Evolutionary conservation across 2,329 filamentous ascomycete species (phyloP), one percentile per base, ranked within the genome.

Genomic region (Ascochyta fabae): DNA sequence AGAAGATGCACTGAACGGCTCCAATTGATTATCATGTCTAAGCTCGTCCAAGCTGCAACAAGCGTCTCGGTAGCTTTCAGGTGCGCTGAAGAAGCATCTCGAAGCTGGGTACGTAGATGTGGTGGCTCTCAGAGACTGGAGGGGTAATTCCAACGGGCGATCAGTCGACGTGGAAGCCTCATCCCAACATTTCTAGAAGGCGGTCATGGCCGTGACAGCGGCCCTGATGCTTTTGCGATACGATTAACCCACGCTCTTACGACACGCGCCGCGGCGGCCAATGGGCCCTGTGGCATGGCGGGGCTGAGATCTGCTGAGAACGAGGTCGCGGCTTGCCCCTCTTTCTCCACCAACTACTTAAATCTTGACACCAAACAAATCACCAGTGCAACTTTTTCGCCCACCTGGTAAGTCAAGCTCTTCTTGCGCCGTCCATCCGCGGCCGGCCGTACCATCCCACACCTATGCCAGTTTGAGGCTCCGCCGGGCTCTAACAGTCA

Each of bases 321-420:
- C 61, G 48, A 49, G 41, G 45, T 48, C 45, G 57, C 62, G 54
- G 59, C 58, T 8, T 65, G 63, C 66, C 61, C 65, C 63, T 67
- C 62, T 36, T 35, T 62, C 57, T 51, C 19, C 59, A 52, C 48
- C 53, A 57, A 61, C 59, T 63, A 60, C 39, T 54, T 39, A 51
- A 56, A 24, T 10, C 41, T 46, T 54, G 40, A 41, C 46, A 50
- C 60, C 58, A 60, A 70, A 61, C 62, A 66, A 66, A 67, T 62
- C 68, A 53, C 29, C 62, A 65, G 54, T 59, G 55, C 63, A 59
- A 56, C 52, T 50, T 56, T 61, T 64, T 61, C 60, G 61, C 53
- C 56, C 62, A 61, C 53, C 68, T 69, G 62, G 72, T 75, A 73
- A 71, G 72, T 74, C 63, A 65, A 60, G 61, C 58, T 55, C 53